Base-by-base conservation (phyloP, 1,139 yeast genomes). In the Candida neerlandica region DNA sequence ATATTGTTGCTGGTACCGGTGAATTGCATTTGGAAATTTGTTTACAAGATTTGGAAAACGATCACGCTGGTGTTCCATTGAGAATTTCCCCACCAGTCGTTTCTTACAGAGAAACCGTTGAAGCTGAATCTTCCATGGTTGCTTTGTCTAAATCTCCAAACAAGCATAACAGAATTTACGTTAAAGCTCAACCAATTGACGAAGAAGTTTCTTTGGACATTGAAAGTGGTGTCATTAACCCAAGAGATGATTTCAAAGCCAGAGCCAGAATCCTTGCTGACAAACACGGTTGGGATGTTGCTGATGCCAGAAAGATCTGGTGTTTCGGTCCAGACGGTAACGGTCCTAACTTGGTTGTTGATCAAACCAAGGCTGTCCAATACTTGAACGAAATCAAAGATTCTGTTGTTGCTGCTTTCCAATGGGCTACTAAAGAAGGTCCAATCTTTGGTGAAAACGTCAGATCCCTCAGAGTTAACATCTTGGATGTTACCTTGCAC, bases 261-360 rank as follows among this genome's bases (percentile, higher is more conserved):
- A 92, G 99, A 86, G 99, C 99, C 67, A 92, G 99, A 86, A 71
- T 90, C 75, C 84, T 94, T 85, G 98, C 99, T 72, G 99, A 94
- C 77, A 96, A 94, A 77, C 95, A 78, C 87, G 97, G 94, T 66
- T 94, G 99, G 99, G 98, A 94, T 75, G 97, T 94, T 73, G 84
- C 97, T 69, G 99, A 94, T 73, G 99, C 98, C 80, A 91, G 99
- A 88, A 94, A 94, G 95, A 94, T 94, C 74, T 94, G 99, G 99
- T 91, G 97, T 89, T 94, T 94, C 91, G 99, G 99, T 84, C 99
- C 99, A 76, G 99, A 94, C 73, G 97, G 97, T 81, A 84, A 83
- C 77, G 99, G 99, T 82, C 94, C 99, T 71, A 94, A 94, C 84
- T 80, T 94, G 75, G 97, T 94, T 75, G 96, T 94, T 79, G 99